These are phyloP conservation scores for Parastagonospora nodorum DNA, from an alignment of 2,329 filamentous ascomycete genomes.

Conservation along the genomic window DNA sequence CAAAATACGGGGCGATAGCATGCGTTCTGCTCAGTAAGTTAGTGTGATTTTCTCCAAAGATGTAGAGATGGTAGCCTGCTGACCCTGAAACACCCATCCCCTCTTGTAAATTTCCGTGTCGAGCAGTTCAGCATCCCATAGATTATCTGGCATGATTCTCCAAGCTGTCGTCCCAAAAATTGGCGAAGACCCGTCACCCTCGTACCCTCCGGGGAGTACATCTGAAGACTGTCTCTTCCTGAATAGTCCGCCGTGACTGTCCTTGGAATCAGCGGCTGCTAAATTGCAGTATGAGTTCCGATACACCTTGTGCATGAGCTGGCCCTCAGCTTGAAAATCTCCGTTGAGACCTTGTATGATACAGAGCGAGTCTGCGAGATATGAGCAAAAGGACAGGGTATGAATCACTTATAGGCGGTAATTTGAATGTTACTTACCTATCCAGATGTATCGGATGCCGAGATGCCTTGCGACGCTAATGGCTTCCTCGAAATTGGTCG, in stretches of 20 bases:
- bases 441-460: conserved; percentile 33
- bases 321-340: conserved; percentile 25
- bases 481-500: conserved; percentile 31
- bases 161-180: conserved; percentile 20
- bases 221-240: conserved; percentile 17
- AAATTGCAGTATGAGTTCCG: conserved; percentile 36
- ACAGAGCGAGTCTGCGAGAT: no score
- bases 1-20: conserved; percentile 32
- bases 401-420: no score
- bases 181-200: conserved; percentile 3
- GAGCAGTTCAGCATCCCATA: conserved; percentile 29
- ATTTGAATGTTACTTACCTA: no score
- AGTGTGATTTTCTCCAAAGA: no score
- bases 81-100: conserved; percentile 40
- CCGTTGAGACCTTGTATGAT: conserved; percentile 19
- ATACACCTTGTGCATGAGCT: conserved; percentile 36
- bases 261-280: conserved; percentile 25
- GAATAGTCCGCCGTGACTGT: conserved; percentile 26
- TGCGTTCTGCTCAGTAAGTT: conserved; percentile 22
- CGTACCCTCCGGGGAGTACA: conserved; percentile 19
- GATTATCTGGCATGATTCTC: conserved; percentile 18
- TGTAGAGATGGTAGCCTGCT: no score
- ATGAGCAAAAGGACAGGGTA: no score
- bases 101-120: conserved; percentile 21
- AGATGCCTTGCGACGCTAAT: conserved; percentile 27